Conservation (phyloP, 2,329 filamentous ascomycete species). For the Colletotrichum spaethianum region DNA sequence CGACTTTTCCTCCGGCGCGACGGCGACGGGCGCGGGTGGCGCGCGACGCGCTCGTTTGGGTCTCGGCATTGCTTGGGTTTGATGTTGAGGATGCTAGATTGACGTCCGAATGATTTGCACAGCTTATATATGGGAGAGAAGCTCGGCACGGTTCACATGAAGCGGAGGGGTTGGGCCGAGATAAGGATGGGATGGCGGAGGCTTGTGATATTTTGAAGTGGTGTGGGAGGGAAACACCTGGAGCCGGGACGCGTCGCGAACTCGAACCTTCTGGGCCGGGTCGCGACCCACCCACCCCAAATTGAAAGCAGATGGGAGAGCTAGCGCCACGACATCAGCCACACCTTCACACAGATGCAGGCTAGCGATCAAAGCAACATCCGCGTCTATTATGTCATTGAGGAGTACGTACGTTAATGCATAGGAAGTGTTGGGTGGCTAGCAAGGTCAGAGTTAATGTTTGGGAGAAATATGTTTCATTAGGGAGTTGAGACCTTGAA, state of each 20-base stretch:
- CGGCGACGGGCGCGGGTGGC: constrained; percentile 39
- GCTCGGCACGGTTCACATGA: not conserved
- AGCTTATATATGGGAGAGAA: not conserved
- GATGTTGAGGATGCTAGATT: not conserved
- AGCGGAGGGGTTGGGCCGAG: constrained; percentile 4
- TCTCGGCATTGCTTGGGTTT: constrained; percentile 47
- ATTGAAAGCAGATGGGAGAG: constrained; percentile 13
- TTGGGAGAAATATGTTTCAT: not conserved
- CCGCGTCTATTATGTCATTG: not conserved
- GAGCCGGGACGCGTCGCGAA: constrained; percentile 37
- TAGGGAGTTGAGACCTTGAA: constrained; percentile 8
- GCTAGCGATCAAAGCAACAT: not conserved
- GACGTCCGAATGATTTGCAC: not conserved
- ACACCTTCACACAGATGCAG: not conserved
- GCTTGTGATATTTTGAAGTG: constrained; percentile 39
- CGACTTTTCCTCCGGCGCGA: constrained; percentile 32
- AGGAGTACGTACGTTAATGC: not conserved
- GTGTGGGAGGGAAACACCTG: constrained; percentile 33
- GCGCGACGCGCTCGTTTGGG: constrained; percentile 50
- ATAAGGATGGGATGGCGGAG: constrained; percentile 13
- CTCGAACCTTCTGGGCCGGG: constrained; percentile 21
- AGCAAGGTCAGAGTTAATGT: not conserved
- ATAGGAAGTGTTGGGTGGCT: not conserved
- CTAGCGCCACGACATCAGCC: constrained; percentile 38
- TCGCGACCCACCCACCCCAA: constrained; percentile 14